These are phyloP conservation scores for Marvania coccoides DNA, from an alignment of 139 green algal genomes.

Conservation along the genomic window DNA sequence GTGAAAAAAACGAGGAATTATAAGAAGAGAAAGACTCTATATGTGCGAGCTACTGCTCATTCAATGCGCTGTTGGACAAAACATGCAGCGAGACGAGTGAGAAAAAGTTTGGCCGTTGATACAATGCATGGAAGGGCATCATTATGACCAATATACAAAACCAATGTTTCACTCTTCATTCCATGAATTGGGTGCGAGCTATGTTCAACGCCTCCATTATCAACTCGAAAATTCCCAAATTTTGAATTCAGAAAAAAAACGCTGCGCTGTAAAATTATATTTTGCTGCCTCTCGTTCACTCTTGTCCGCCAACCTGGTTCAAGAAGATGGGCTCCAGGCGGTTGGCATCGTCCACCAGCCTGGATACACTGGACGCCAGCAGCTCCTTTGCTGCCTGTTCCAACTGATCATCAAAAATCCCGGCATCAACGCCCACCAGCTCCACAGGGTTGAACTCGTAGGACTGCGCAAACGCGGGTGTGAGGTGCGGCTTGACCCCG, in stretches of 20 bases:
- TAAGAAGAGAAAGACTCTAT: no score
- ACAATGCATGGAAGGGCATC: no score
- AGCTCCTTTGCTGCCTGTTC: conserved; percentile 33
- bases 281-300: conserved; percentile 15
- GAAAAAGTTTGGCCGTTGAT: no score
- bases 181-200: neutral
- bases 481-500: neutral
- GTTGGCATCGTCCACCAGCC: conserved; percentile 36
- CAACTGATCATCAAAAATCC: conserved; percentile 27
- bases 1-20: no score
- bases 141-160: no score
- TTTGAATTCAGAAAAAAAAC: neutral
- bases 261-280: neutral
- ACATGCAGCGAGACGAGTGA: no score
- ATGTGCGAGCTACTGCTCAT: no score
- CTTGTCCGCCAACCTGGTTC: conserved; percentile 27
- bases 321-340: conserved; percentile 42
- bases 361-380: conserved; percentile 29
- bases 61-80: no score
- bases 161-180: neutral
- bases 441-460: conserved; percentile 8
- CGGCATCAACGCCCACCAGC: conserved; percentile 4
- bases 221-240: neutral
- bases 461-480: neutral
- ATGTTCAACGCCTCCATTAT: neutral